Conservation (phyloP, 345 rosid genomes). For the Geranium brycei region DNA sequence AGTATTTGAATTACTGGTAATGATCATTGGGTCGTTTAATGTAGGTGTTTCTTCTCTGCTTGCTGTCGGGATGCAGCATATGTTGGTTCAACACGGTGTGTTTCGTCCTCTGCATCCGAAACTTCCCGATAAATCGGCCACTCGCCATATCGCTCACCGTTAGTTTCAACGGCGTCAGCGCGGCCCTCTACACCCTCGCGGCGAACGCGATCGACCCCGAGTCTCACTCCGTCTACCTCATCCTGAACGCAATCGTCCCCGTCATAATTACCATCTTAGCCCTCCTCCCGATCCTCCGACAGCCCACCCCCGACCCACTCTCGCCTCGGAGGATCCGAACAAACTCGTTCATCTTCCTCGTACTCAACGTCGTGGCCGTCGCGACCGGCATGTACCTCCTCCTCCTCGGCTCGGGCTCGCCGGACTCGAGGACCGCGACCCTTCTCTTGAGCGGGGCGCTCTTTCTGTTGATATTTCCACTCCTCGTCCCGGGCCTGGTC, state of each 20-base stretch:
- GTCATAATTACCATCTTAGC: conserved; percentile 52
- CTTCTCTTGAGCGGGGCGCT: conserved; percentile 64
- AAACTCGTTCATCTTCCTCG: conserved; percentile 58
- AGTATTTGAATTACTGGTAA: too few relatives aligned
- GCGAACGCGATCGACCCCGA: conserved; percentile 54
- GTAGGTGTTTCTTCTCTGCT: conserved; percentile 71
- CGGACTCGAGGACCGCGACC: conserved; percentile 26
- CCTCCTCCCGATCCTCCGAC: conserved; percentile 68
- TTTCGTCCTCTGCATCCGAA: conserved; percentile 73
- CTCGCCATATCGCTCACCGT: conserved; percentile 84
- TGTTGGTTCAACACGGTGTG: conserved; percentile 99
- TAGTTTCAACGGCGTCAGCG: conserved; percentile 92
- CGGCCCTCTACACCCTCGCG: conserved; percentile 72
- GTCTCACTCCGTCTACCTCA: conserved; percentile 48
- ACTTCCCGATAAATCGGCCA: conserved; percentile 65
- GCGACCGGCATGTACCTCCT: conserved; percentile 76
- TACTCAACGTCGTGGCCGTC: conserved; percentile 63
- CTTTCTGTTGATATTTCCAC: conserved; percentile 50
- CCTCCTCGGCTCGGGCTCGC: conserved; percentile 31
- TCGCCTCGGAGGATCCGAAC: conserved; percentile 53
- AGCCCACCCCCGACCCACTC: conserved; percentile 67
- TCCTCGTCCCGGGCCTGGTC: conserved; percentile 66
- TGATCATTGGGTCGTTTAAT: too few relatives aligned
- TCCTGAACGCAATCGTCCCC: conserved; percentile 63
- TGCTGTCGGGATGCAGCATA: conserved; percentile 78